Base-by-base conservation (phyloP, 768 basidiomycete genomes). In the Tephrocybe sp. region DNA sequence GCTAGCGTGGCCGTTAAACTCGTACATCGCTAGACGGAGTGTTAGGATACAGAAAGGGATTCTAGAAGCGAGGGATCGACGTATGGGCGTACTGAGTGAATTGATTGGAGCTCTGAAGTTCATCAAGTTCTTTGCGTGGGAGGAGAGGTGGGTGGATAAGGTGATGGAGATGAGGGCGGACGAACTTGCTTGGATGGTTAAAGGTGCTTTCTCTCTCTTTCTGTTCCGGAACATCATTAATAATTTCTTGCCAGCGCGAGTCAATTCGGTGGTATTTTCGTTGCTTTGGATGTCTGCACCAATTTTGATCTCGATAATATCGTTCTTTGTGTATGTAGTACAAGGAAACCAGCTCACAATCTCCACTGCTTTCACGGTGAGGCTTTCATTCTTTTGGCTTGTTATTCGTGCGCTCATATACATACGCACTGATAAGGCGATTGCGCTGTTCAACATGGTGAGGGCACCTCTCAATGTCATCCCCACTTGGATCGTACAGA, bases 381-480 rank as follows among this genome's bases (percentile, higher is more conserved):
- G 80, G n/a, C 70, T 24, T 25, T 35, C 18, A 19, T 16, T 21
- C 6, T 9, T 27, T 36, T n/a, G 11, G 30, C n/a, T 27, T 5
- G 26, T 44, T 16, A n/a, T 7, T 15, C 15, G 13, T 48, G 12
- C 16, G n/a, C 32, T 24, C 15, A 31, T 45, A 21, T 16, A n/a
- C n/a, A n/a, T 26, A 28, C 26, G 53, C 30, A 25, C 42, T 19
- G 3, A 1, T 32, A 47, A 86, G 80, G 75, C 92, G 0, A 87
- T 97, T 30, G 80, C 91, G 0, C 65, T 95, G 36, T 96, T 96
- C 66, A 75, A 75, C 37, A 93, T 96, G 93, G 76, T 96, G 58
- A 77, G 86, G 28, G 63, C 73, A 19, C 92, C 92, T 0, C 69
- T 94, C 37, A 89, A 89, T 57, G 77, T 89, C 22, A 84, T 96